Base-by-base conservation (phyloP, 768 basidiomycete genomes). In the Ramaria rubella region DNA sequence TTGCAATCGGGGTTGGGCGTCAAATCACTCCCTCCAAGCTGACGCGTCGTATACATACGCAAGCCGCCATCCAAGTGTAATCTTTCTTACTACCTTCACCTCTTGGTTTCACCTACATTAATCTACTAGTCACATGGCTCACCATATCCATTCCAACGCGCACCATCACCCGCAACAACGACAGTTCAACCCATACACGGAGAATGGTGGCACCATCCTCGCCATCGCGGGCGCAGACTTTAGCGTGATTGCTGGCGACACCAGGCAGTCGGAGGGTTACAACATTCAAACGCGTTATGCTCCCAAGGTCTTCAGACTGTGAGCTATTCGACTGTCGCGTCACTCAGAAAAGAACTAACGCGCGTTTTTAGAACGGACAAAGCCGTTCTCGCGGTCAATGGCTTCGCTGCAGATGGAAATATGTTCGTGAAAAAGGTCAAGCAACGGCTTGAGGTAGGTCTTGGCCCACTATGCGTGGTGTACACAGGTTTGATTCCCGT, bases 271-370 rank as follows among this genome's bases (percentile, higher is more conserved):
- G 62, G 90, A 94, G 69, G 95, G 95, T n/a, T 98, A 90, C 73
- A 89, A 77, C 68, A 99, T 99, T 70, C 95, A 99, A 77, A 96
- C 95, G 58, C 81, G 95, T 70, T 97, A 96, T 70, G 93, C 93
- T 7, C 86, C 93, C 42, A 95, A 97, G 72, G 93, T 97, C 58
- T 96, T 94, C 74, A 79, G 82, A 74, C 72, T 99, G 91, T 96
- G 65, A 73, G 91, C 75, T 58, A 59, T 44, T 23, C 26, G 91
- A 75, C 58, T 59, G 44, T 27, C 44, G 24, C 23, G 4, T 33
- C 51, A 42, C 36, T 27, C 30, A 21, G 12, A 5, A 51, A 15
- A n/a, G 49, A 19, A 50, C 48, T 27, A 17, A 44, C 45, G 19
- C 36, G 48, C 54, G 58, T 57, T 45, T 51, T 38, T 70, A 95